A percentile compares a stretch with the other conserved stretches of the same genome.
Evolutionary conservation across 1,284 basidiomycete species (phyloP).

Genomic region (Athelia sp.): DNA sequence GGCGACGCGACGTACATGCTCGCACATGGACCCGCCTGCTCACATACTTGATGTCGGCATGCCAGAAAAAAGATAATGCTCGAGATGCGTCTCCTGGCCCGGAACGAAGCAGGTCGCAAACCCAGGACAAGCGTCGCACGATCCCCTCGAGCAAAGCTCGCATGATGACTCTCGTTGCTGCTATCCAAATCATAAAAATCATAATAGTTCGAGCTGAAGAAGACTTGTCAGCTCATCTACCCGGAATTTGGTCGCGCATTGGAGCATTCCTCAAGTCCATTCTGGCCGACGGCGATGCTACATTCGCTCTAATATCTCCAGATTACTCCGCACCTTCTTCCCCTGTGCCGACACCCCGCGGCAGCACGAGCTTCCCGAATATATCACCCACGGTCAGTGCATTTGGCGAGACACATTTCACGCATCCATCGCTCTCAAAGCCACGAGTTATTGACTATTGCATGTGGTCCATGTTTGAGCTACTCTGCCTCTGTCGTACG

Average conservation of each 20-base stretch:
- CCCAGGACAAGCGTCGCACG: conserved; percentile 31
- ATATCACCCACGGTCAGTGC: conserved; percentile 15
- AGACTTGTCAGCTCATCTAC: conserved; percentile 48
- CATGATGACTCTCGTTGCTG: conserved; percentile 45
- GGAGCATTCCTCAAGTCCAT: conserved; percentile 42
- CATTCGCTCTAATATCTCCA: conserved; percentile 40
- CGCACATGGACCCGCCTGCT: conserved; percentile 65
- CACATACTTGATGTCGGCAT: conserved; percentile 49
- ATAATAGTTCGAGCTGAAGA: conserved; percentile 59
- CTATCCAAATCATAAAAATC: conserved; percentile 67
- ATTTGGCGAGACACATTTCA: conserved; percentile 13
- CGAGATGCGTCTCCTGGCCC: conserved; percentile 11
- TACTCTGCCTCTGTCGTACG: conserved; percentile 56
- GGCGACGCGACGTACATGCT: conserved; percentile 38
- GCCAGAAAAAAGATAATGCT: conserved; percentile 22
- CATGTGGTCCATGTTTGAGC: conserved; percentile 70
- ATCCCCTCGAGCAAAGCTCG: conserved; percentile 23
- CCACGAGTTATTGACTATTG: conserved; percentile 69
- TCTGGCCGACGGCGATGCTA: conserved; percentile 54
- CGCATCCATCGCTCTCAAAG: conserved; percentile 20
- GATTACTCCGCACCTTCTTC: conserved; percentile 40
- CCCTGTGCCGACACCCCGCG: conserved; percentile 37
- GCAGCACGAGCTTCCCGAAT: conserved; percentile 19
- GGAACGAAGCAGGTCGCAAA: conserved; percentile 34
- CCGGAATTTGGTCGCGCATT: conserved; percentile 60